Evolutionary conservation across 331 rosid genomes (phyloP), one percentile per base, ranked within the genome.

Genomic region (Quercus phellos): DNA sequence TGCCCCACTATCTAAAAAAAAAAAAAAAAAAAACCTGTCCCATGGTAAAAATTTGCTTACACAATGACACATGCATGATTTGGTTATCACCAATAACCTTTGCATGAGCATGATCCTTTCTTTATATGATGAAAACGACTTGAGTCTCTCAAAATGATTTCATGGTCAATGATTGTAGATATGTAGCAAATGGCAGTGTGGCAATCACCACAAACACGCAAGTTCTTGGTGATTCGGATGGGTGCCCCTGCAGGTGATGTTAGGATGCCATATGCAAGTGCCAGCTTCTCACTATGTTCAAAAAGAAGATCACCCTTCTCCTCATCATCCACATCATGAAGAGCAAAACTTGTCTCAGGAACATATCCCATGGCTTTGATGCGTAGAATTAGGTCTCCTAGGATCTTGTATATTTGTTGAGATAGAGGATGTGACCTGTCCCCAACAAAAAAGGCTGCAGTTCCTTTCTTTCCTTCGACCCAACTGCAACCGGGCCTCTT

Each of bases 401-500:
- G 91, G 26, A 70, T 69, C 70, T 85, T 85, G 74, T 88, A 89
- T 84, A 94, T 87, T 79, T 80, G 73, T 64, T 76, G 84, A 55
- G 92, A 89, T 70, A 71, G 81, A 68, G 90, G 79, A 82, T 94
- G 97, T 77, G 89, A 82, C 86, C 84, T 87, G 74, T 92, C 97
- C 35, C 98, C 98, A 1, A 92, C 95, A 79, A 80, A 94, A 78
- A 94, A 92, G 60, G 92, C 88, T 79, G 85, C 75, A 46, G 83
- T 87, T 42, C 89, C 93, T 76, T 84, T 84, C 87, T 59, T 88
- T 73, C 91, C 98, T 81, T 90, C 94, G 69, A 92, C 90, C 96
- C 98, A 94, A 77, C 97, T 92, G 54, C 98, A 94, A 59, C 97
- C 97, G 0, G 96, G 98, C 71, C 92, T 88, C 86, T 92, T 92